A percentile compares a stretch with the other conserved stretches of the same genome.
phyloP scores from a whole-genome alignment of 306 rosid species.

The Dryas alaskensis region DNA sequence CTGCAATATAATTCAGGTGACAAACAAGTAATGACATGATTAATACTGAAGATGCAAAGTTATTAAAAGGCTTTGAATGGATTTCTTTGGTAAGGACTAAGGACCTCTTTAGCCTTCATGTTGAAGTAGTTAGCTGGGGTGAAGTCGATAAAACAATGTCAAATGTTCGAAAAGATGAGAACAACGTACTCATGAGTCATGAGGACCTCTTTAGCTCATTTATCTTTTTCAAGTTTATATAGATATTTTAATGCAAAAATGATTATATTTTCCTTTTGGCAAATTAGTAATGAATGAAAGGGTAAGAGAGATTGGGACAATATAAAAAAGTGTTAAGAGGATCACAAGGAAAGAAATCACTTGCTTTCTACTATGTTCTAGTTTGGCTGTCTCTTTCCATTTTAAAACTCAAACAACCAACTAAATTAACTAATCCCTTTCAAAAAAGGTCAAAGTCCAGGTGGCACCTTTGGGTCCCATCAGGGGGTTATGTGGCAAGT shows the following conservation, averaged over 20 bases:
- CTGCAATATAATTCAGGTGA: too few relatives aligned
- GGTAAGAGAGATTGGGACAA: neutral
- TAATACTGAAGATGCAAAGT: too few relatives aligned
- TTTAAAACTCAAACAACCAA: slow-evolving; percentile 10
- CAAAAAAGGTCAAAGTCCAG: slow-evolving; percentile 14
- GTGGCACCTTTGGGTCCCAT: slow-evolving; percentile 28
- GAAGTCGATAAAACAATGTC: too few relatives aligned
- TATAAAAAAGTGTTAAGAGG: neutral
- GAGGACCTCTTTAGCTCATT: neutral
- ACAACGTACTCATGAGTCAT: slow-evolving; percentile 3
- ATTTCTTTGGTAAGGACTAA: too few relatives aligned
- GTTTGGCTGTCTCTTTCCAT: slow-evolving; percentile 31
- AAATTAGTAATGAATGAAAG: neutral
- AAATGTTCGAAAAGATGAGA: neutral
- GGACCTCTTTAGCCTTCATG: too few relatives aligned
- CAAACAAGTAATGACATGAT: too few relatives aligned
- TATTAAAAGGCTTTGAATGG: too few relatives aligned
- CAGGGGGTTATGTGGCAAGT: slow-evolving; percentile 23
- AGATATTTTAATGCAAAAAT: neutral
- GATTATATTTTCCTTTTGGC: neutral
- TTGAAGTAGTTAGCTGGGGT: too few relatives aligned
- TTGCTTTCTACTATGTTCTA: neutral
- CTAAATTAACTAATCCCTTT: neutral
- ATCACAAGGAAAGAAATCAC: neutral
- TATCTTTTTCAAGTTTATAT: neutral